Conservation (phyloP, 169 alveolate species). For the Theileria parva region DNA sequence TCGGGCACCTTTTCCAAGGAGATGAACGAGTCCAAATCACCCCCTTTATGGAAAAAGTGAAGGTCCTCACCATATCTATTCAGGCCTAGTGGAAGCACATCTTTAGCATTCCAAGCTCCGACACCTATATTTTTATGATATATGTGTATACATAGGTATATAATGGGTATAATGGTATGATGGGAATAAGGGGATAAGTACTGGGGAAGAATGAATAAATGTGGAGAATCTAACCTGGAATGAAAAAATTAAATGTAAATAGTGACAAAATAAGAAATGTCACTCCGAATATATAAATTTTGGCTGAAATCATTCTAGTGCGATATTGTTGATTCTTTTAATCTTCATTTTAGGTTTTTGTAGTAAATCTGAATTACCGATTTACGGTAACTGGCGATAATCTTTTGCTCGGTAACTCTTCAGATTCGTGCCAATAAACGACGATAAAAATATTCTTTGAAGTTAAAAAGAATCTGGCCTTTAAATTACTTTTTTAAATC, state of each 20-base stretch:
- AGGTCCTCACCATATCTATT: conserved; percentile 10
- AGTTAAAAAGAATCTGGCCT: neutral
- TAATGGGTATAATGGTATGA: neutral
- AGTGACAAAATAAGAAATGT: neutral
- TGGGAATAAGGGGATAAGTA: neutral
- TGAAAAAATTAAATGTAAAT: neutral
- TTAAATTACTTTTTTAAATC: neutral
- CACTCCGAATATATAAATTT: neutral
- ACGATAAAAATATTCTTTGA: neutral
- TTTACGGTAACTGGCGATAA: neutral
- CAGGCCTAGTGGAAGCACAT: neutral
- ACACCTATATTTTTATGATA: neutral
- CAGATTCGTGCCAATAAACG: neutral
- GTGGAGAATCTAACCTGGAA: neutral
- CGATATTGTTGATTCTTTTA: neutral
- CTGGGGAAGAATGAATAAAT: neutral
- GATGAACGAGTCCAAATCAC: neutral
- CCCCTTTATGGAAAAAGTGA: neutral
- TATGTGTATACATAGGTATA: too few relatives aligned
- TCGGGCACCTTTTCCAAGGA: neutral
- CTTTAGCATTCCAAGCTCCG: conserved; percentile 8
- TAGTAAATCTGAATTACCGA: neutral
- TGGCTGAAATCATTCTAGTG: neutral
- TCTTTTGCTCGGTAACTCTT: neutral
- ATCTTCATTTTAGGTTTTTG: neutral